These are phyloP conservation scores for Capronia americana DNA, from an alignment of 2,329 filamentous ascomycete species.

Conservation along the genomic window DNA sequence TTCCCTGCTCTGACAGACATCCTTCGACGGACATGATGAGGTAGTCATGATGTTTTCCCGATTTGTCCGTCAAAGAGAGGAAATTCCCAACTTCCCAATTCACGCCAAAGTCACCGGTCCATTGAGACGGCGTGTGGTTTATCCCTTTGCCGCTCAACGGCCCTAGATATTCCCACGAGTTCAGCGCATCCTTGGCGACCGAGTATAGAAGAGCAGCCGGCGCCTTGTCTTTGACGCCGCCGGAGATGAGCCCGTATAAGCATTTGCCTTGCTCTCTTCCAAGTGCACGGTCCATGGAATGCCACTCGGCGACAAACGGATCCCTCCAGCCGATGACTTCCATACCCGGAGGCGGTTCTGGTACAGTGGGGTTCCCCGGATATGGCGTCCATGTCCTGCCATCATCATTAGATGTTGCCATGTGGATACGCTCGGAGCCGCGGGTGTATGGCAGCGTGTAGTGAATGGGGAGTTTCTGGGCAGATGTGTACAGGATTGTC, in stretches of 20 bases:
- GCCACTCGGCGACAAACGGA: conserved; percentile 47
- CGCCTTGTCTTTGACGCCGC: conserved; percentile 50
- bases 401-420: conserved; percentile 49
- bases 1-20: conserved; percentile 19
- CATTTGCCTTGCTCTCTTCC: conserved; percentile 4
- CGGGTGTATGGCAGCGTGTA: conserved; percentile 47
- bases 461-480: conserved; percentile 49
- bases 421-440: conserved; percentile 48
- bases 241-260: conserved; percentile 57
- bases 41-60: conserved; percentile 46
- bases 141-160: conserved; percentile 50
- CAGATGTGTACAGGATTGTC: conserved; percentile 52
- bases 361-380: conserved; percentile 48
- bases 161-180: conserved; percentile 55
- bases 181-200: conserved; percentile 48
- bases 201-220: conserved; percentile 57
- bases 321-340: conserved; percentile 53
- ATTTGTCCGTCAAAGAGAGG: conserved; percentile 46
- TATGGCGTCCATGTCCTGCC: conserved; percentile 48
- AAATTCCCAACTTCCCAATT: conserved; percentile 61
- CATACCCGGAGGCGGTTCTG: conserved; percentile 44
- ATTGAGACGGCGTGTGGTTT: conserved; percentile 50
- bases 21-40: conserved; percentile 57
- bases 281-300: conserved; percentile 35
- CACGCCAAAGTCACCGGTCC: conserved; percentile 57